A percentile compares a stretch with the other conserved stretches of the same genome.
Evolutionary conservation across 192 early-diverging fungal species (phyloP).

Genomic region (Entomortierella chlamydospora): DNA sequence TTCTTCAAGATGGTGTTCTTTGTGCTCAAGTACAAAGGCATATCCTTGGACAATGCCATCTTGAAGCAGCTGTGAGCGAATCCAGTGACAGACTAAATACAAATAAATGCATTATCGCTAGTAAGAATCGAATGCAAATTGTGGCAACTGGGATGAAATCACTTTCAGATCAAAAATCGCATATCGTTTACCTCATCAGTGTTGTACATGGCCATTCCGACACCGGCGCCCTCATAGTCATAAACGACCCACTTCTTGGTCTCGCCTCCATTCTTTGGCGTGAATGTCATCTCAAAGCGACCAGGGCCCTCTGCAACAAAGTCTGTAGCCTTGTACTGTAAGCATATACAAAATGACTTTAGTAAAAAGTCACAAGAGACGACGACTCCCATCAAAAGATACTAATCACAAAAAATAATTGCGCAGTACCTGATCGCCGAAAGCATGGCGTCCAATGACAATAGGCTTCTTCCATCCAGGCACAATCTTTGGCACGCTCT

Average conservation of each 20-base stretch:
- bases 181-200: constrained; percentile 73
- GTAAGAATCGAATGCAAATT: no score
- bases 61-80: constrained; percentile 97
- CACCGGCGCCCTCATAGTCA: constrained; percentile 88
- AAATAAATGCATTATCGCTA: no score
- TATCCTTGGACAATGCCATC: constrained; percentile 89
- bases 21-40: constrained; percentile 97
- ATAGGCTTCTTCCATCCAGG: constrained; percentile 96
- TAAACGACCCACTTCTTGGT: constrained; percentile 75
- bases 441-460: constrained; percentile 96
- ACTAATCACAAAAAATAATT: neutral
- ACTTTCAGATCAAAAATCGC: no score
- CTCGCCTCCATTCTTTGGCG: constrained; percentile 79
- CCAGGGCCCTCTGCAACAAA: constrained; percentile 93
- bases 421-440: constrained; percentile 89
- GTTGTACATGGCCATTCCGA: constrained; percentile 98
- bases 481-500: constrained; percentile 91
- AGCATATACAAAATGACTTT: neutral
- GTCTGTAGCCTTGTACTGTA: constrained; percentile 95
- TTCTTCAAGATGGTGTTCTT: constrained; percentile 99
- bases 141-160: no score
- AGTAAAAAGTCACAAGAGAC: neutral
- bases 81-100: constrained; percentile 80
- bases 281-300: constrained; percentile 91
- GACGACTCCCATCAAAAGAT: neutral